Base-by-base conservation (phyloP, 73 alveolate genomes). In the Paramecium primaurelia region DNA sequence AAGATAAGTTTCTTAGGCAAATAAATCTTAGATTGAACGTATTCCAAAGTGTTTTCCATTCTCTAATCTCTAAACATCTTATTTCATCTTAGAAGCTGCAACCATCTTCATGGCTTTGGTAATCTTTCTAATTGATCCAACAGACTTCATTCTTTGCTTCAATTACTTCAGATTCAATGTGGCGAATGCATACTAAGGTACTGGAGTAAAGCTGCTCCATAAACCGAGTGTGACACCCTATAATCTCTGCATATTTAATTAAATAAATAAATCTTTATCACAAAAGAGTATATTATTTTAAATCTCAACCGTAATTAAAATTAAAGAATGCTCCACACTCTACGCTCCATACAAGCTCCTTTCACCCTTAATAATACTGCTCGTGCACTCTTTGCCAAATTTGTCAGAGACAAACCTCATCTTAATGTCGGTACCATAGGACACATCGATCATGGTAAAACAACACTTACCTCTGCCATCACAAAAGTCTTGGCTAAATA, bases 391-490 rank as follows among this genome's bases (percentile, higher is more conserved):
- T 96, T 96, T 83, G 97, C 98, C 58, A 96, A 96, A 95, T 96
- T 80, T 94, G 93, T 91, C 42, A 92, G 98, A 59, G 92, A 92
- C 94, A 96, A 96, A 95, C 99, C 99, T 68, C 99, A 97, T 96
- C 94, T 97, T 93, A 97, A 97, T 93, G 97, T 97, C 40, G 99
- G 99, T 60, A 97, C 99, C 73, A 96, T 97, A 59, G 98, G 98
- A 88, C 99, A 97, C 95, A 97, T 97, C 83, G 99, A 97, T 95
- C 99, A 97, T 95, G 99, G 99, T 42, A 97, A 97, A 93, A 97
- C 99, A 58, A 97, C 99, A 8, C 95, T 97, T 77, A 96, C 99
- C 36, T 98, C 99, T 22, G 99, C 99, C 73, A 97, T 97, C 93
- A 96, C 99, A 38, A 94, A 95, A 77, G 97, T 94, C 84, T 73